Conservation (phyloP, 768 basidiomycete species). For the Leccinum imitatum region DNA sequence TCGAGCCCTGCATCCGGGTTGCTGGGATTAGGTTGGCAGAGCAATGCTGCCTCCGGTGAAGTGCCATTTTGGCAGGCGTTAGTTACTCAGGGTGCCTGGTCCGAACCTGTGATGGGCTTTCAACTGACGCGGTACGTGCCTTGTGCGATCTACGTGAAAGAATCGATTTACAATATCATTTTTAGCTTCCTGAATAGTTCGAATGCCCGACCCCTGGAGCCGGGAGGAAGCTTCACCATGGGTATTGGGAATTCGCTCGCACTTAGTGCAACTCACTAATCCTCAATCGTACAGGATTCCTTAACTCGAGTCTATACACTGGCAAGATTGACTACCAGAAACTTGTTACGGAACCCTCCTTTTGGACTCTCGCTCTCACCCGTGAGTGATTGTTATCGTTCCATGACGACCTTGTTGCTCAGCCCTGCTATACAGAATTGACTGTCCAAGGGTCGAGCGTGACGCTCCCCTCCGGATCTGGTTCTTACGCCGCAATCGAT, state of each 20-base stretch:
- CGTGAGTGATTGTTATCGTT: conserved; percentile 34
- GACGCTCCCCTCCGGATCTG: conserved; percentile 44
- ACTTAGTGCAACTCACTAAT: neutral
- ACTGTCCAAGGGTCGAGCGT: conserved; percentile 58
- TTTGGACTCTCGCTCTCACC: conserved; percentile 80
- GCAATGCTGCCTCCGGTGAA: conserved; percentile 68
- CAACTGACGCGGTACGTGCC: conserved; percentile 67
- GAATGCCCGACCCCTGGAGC: conserved; percentile 45
- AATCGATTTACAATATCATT: conserved; percentile 1
- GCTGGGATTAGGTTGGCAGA: conserved; percentile 80
- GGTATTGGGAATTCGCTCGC: conserved; percentile 38
- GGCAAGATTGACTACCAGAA: conserved; percentile 82
- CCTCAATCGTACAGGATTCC: conserved; percentile 44
- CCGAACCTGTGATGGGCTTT: conserved; percentile 76
- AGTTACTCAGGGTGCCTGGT: conserved; percentile 58
- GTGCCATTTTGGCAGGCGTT: conserved; percentile 86
- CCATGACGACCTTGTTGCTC: neutral
- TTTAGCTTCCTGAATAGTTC: conserved; percentile 46
- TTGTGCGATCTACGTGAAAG: neutral
- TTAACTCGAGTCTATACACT: conserved; percentile 72
- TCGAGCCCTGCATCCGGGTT: conserved; percentile 78
- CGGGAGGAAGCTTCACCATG: conserved; percentile 76
- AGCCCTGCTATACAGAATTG: conserved; percentile 41
- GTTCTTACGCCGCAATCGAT: conserved; percentile 81
- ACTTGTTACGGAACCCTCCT: conserved; percentile 57